Percentiles rank a stretch among this genome's conserved stretches.
Conservation (phyloP, 2,329 filamentous ascomycete species). For the Fusarium brachygibbosum region DNA sequence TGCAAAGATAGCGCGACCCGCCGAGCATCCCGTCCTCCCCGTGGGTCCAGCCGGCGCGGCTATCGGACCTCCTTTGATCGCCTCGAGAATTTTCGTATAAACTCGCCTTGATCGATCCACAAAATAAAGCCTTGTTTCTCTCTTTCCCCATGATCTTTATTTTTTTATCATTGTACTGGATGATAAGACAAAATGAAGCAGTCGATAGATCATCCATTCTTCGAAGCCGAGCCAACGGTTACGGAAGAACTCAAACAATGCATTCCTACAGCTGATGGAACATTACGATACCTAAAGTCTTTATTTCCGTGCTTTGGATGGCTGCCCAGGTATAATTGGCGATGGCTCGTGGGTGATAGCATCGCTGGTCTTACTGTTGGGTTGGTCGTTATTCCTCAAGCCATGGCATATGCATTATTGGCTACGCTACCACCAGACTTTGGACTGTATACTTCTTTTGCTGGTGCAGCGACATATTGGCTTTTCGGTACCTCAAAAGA, state of each 20-base stretch:
- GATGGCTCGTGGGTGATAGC: conserved; percentile 23
- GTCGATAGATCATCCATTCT: not conserved
- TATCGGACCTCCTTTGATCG: conserved; percentile 14
- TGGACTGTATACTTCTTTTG: conserved; percentile 85
- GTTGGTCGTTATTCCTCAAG: conserved; percentile 82
- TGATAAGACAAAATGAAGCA: conserved; percentile 10
- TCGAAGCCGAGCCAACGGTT: conserved; percentile 17
- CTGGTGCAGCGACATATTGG: conserved; percentile 85
- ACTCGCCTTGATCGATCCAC: conserved; percentile 7
- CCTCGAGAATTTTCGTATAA: conserved; percentile 9
- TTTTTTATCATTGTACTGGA: not conserved
- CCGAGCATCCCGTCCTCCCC: conserved; percentile 20
- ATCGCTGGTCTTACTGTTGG: conserved; percentile 60
- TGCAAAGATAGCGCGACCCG: conserved; percentile 1
- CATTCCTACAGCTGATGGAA: conserved; percentile 6
- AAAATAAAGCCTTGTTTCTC: conserved; percentile 2
- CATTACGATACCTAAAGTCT: conserved; percentile 8
- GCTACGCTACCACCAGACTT: conserved; percentile 77
- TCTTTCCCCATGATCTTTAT: not conserved
- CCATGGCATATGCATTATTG: conserved; percentile 83
- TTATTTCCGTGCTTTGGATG: conserved; percentile 14
- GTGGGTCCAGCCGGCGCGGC: conserved; percentile 12
- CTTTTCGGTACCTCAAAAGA: conserved; percentile 88
- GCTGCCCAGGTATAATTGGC: conserved; percentile 24
- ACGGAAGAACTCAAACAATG: conserved; percentile 8